Evolutionary conservation across 345 rosid species (phyloP).

Genomic region (Syzygium grande): DNA sequence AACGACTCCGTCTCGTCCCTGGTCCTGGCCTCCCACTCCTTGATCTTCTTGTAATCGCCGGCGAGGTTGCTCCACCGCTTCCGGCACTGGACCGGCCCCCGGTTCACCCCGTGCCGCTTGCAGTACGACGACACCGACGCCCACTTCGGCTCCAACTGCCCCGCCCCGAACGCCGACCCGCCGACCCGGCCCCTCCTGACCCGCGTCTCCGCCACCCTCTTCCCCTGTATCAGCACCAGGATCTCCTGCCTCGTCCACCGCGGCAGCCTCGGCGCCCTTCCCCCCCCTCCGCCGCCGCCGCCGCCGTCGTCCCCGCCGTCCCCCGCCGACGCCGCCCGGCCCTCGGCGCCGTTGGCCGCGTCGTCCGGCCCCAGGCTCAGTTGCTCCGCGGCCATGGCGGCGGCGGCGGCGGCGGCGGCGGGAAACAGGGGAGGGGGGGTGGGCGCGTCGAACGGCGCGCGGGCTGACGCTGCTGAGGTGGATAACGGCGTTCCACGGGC

Average conservation of each 20-base stretch:
- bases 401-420: neutral
- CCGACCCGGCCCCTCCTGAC: slow-evolving; percentile 62
- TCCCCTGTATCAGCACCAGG: slow-evolving; percentile 88
- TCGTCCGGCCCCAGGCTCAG: slow-evolving; percentile 18
- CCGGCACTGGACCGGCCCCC: slow-evolving; percentile 98
- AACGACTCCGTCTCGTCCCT: slow-evolving; percentile 78
- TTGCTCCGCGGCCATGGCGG: slow-evolving; percentile 47
- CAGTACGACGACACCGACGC: slow-evolving; percentile 90
- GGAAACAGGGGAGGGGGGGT: slow-evolving; percentile 23
- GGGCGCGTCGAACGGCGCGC: neutral
- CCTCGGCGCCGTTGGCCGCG: slow-evolving; percentile 16
- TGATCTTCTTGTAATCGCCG: slow-evolving; percentile 95
- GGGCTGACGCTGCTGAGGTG: neutral
- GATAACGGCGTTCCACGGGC: neutral
- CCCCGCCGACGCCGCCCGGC: neutral
- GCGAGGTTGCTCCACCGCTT: slow-evolving; percentile 96
- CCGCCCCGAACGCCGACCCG: slow-evolving; percentile 51
- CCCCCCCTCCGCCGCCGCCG: slow-evolving; percentile 37
- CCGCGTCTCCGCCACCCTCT: slow-evolving; percentile 84
- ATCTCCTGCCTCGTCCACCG: slow-evolving; percentile 99
- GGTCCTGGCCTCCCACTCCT: slow-evolving; percentile 74
- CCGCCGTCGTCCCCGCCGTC: slow-evolving; percentile 25
- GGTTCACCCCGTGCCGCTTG: slow-evolving; percentile 78
- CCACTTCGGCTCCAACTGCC: slow-evolving; percentile 88
- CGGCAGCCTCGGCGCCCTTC: slow-evolving; percentile 68